Conservation (phyloP, 371 early-diverging fungal species). For the Circinella umbellata region DNA sequence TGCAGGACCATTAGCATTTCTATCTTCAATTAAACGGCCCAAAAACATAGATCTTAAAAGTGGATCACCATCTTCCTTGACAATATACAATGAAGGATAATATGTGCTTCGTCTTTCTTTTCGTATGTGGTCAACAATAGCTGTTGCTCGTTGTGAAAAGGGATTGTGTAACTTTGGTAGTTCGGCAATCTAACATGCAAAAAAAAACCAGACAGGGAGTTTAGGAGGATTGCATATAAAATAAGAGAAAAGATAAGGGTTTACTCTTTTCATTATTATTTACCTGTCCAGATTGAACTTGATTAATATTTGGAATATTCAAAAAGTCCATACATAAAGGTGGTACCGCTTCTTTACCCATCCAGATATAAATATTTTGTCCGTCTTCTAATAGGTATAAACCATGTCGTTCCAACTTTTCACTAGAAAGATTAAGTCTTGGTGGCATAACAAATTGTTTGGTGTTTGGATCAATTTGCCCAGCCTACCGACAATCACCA, state of each 20-base stretch:
- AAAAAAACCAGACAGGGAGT: conserved; percentile 2
- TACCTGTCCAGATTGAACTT: conserved; percentile 44
- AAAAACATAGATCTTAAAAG: conserved; percentile 80
- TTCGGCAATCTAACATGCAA: conserved; percentile 16
- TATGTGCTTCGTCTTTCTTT: conserved; percentile 41
- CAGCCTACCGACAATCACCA: conserved; percentile 44
- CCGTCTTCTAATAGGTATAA: conserved; percentile 77
- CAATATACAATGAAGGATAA: conserved; percentile 72
- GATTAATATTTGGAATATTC: conserved; percentile 38
- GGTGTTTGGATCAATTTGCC: conserved; percentile 36
- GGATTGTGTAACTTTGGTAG: conserved; percentile 39
- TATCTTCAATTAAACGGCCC: conserved; percentile 88
- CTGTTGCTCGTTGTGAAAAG: conserved; percentile 42
- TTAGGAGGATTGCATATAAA: not conserved
- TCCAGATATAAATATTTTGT: conserved; percentile 73
- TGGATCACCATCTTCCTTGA: conserved; percentile 93
- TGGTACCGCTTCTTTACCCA: conserved; percentile 71
- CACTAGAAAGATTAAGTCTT: conserved; percentile 68
- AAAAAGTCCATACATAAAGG: conserved; percentile 64
- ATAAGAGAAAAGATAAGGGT: not conserved
- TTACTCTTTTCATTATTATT: not conserved
- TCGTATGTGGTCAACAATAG: conserved; percentile 23
- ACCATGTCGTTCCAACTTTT: conserved; percentile 77
- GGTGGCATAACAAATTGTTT: conserved; percentile 59
- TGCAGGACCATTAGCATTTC: conserved; percentile 42